Evolutionary conservation across 2,329 filamentous ascomycete species (phyloP), one percentile per base, ranked within the genome.

Genomic region (Penicillium decumbens): DNA sequence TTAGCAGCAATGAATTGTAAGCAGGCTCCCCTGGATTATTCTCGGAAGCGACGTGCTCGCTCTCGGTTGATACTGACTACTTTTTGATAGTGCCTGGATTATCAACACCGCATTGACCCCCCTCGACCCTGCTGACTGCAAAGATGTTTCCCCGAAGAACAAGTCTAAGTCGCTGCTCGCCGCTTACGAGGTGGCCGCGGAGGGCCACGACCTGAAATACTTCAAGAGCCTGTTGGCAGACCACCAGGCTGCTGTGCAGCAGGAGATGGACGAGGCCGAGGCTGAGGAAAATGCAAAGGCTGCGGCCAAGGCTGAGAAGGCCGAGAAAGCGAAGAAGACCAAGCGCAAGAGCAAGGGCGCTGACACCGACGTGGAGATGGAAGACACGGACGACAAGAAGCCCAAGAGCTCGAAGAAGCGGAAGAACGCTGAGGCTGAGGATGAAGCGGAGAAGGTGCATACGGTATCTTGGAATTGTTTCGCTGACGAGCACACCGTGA

Each of bases 1-100:
- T 97, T 43, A 79, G 83, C 56, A 95, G 91, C 32, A 96, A 97
- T 65, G 92, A 97, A 78, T 97, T 98, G 93, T 98, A 75, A 82
- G 92, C 83, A 9, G 8, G 29, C 18, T 18, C 39, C 41, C 27
- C 24, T 43, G 23, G 33, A 49, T 54, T 48, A 28, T 41, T 13
- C 38, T 28, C 37, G 43, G 25, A 35, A 24, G 29, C 4, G 25
- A 23, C 8, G 6, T 4, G 24, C n/a, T 28, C 29, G n/a, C 18
- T 28, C 3, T 25, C 25, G 12, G 24, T 46, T 13, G 38, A 57
- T 62, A 54, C 62, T 55, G 10, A 46, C 41, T 29, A 24, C 29
- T 30, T 24, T 27, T 38, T 41, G 30, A 50, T 61, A 98, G 93
- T 73, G 88, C 88, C 32, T 98, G 92, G 92, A 88, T 92, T 57